Base-by-base conservation (phyloP, 2,329 filamentous ascomycete genomes). In the Diplodia mutila region DNA sequence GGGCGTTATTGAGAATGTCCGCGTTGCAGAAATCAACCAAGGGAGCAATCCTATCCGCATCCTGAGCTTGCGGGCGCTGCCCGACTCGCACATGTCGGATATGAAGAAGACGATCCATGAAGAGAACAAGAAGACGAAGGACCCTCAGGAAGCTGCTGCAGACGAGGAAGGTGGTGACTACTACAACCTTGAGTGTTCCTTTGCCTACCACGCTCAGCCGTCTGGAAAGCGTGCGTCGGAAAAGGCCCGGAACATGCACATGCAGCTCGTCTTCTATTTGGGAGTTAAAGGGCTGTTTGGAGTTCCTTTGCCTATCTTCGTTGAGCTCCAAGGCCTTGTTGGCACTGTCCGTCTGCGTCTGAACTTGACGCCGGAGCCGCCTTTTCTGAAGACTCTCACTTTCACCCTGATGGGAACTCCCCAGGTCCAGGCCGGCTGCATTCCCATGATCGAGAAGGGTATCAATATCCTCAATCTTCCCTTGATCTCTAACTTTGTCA, bases 401-500 rank as follows among this genome's bases (percentile, higher is more conserved):
- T 93, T 97, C 74, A 98, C 94, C 0, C 84, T 99, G 3, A 97
- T 98, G 91, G 95, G 95, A 0, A 82, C 95, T 4, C 95, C 95
- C 14, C 93, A 97, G 74, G 90, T 98, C 4, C 87, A 91, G 73
- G 94, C 94, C 18, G 92, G 93, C 1, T 98, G 94, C 75, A 90
- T 93, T 16, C 95, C 95, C 0, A 95, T 98, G 90, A 79, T 97
- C n/a, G 89, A 95, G 76, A 90, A 89, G 71, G 94, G 93, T 2
- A 89, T 96, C 69, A 98, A 98, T 72, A 89, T 98, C 54, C 83
- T 98, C 29, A 97, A 98, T 72, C 82, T 98, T 11, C 94, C 94
- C 0, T 79, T 98, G 46, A 97, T 98, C 73, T 96, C 92, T 16
- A 96, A 96, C 74, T 98, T 99, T 75, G 94, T 97, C 79, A 97